These are phyloP conservation scores for Aspergillus udagawae DNA, from an alignment of 2,329 filamentous ascomycete genomes.

Conservation along the genomic window DNA sequence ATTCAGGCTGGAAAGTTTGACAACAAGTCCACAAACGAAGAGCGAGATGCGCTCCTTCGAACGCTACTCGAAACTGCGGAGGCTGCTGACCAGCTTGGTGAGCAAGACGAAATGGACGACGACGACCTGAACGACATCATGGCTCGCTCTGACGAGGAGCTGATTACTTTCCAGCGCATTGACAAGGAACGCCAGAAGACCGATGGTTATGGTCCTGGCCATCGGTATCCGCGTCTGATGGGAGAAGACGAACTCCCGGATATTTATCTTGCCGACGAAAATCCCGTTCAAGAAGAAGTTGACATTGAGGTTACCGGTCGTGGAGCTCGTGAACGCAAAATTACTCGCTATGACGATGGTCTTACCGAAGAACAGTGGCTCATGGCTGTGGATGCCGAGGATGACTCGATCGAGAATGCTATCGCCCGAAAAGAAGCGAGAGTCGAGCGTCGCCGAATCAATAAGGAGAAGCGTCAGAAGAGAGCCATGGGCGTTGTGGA, in stretches of 20 bases:
- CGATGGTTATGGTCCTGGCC: conserved; percentile 65
- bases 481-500: conserved; percentile 48
- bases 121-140: conserved; percentile 95
- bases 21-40: conserved; percentile 97
- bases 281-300: conserved; percentile 72
- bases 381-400: conserved; percentile 94
- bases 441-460: conserved; percentile 72
- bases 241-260: conserved; percentile 84
- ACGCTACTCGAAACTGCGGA: conserved; percentile 82
- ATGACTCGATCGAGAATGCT: conserved; percentile 89
- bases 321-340: conserved; percentile 89
- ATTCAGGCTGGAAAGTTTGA: conserved; percentile 99
- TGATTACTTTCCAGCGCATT: conserved; percentile 73
- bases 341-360: conserved; percentile 93
- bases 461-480: conserved; percentile 62
- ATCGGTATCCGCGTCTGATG: conserved; percentile 75
- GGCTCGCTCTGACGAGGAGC: conserved; percentile 78
- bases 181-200: conserved; percentile 69
- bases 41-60: conserved; percentile 93
- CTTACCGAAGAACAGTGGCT: conserved; percentile 99
- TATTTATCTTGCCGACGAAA: conserved; percentile 86
- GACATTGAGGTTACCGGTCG: conserved; percentile 74
- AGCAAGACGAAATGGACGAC: conserved; percentile 97
- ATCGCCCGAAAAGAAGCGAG: conserved; percentile 84
- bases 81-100: conserved; percentile 65